Percentiles rank a stretch among this genome's conserved stretches.
These are phyloP conservation scores for Penicillium nucicola DNA, from an alignment of 495 filamentous ascomycete species.

Conservation along the genomic window DNA sequence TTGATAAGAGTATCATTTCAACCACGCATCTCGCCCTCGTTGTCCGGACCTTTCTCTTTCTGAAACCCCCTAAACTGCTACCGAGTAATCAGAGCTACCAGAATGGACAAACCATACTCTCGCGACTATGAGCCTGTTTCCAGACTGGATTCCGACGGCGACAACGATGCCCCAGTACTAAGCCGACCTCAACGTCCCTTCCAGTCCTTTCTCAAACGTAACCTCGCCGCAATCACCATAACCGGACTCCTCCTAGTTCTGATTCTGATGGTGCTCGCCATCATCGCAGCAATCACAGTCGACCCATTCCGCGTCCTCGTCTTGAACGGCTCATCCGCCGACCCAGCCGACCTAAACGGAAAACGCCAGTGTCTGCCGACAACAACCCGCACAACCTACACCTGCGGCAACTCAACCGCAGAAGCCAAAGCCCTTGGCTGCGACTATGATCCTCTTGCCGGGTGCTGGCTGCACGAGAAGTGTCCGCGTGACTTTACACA, in stretches of 20 bases:
- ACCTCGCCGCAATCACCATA: slow-evolving; percentile 11
- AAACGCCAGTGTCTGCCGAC: slow-evolving; percentile 9
- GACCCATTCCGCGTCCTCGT: slow-evolving; percentile 9
- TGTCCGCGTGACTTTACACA: slow-evolving; percentile 9
- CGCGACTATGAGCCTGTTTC: slow-evolving; percentile 9
- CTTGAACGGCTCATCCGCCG: neutral
- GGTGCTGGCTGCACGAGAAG: slow-evolving; percentile 13
- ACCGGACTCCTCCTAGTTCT: slow-evolving; percentile 6
- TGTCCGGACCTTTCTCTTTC: neutral
- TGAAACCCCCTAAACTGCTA: neutral
- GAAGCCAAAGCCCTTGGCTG: slow-evolving; percentile 9
- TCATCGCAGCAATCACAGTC: slow-evolving; percentile 6
- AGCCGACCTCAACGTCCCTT: neutral
- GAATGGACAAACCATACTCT: slow-evolving; percentile 1
- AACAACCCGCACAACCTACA: slow-evolving; percentile 2
- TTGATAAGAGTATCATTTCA: neutral
- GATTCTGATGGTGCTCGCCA: slow-evolving; percentile 1
- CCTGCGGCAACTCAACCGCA: slow-evolving; percentile 12
- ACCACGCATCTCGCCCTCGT: neutral
- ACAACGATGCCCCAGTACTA: slow-evolving; percentile 8
- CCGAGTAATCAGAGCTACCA: neutral
- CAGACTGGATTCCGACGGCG: neutral
- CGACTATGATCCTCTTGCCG: slow-evolving; percentile 11
- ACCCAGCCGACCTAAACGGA: neutral
- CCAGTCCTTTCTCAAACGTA: slow-evolving; percentile 1